Percentiles rank a stretch among this genome's conserved stretches.
Evolutionary conservation across 108 stramenopile genomes (phyloP).

Genomic region (Bacterosira constricta): DNA sequence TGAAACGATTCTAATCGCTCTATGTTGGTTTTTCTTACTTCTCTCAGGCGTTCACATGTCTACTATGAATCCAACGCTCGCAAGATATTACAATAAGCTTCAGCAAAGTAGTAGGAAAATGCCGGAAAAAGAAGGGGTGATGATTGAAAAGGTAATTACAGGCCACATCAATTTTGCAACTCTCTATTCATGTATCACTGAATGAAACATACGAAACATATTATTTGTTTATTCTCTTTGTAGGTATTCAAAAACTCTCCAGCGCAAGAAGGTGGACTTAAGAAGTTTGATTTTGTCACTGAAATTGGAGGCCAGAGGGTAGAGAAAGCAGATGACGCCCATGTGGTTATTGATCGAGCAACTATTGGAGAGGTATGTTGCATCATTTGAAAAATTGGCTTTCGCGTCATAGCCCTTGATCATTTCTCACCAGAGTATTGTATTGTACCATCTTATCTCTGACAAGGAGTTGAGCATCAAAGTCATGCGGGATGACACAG

Average conservation of each 20-base stretch:
- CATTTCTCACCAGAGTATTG: background rate
- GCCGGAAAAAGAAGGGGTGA: constrained; percentile 79
- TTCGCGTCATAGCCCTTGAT: background rate
- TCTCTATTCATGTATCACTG: no score
- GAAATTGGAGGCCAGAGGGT: constrained; percentile 70
- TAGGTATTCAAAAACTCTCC: constrained; percentile 78
- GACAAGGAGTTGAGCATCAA: constrained; percentile 48
- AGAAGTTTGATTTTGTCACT: constrained; percentile 74
- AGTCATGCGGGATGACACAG: constrained; percentile 60
- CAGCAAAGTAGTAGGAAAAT: constrained; percentile 33
- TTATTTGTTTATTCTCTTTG: background rate
- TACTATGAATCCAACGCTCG: constrained; percentile 72
- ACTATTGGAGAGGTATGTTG: constrained; percentile 51
- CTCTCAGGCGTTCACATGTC: constrained; percentile 35
- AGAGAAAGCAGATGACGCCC: constrained; percentile 71
- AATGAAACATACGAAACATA: no score
- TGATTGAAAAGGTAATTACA: constrained; percentile 59
- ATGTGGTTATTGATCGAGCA: constrained; percentile 75
- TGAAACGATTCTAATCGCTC: background rate
- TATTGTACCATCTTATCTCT: background rate
- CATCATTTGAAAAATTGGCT: background rate
- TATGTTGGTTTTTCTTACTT: background rate
- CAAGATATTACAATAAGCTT: constrained; percentile 56
- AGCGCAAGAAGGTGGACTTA: constrained; percentile 68
- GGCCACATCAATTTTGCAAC: background rate